phyloP scores from a whole-genome alignment of 2,329 filamentous ascomycete species.

The Pseudocercospora cruenta region DNA sequence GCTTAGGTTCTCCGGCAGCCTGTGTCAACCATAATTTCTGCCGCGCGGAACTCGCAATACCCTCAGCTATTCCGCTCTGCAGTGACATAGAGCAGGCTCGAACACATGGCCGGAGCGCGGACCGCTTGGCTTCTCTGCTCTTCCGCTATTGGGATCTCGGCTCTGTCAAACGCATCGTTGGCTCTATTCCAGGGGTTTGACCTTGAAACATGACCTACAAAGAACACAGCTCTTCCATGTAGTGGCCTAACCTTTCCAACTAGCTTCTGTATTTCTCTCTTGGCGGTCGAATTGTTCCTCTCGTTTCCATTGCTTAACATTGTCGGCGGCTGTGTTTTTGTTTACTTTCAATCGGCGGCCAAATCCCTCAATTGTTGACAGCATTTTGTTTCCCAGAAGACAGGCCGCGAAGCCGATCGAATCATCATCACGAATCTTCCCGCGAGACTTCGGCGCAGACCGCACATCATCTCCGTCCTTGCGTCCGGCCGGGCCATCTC shows the following conservation, averaged over 20 bases:
- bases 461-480: background rate
- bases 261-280: conserved; percentile 20
- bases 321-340: conserved; percentile 26
- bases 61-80: conserved; percentile 21
- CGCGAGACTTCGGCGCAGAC: background rate
- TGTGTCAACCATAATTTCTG: conserved; percentile 22
- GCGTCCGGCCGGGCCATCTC: background rate
- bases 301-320: conserved; percentile 23
- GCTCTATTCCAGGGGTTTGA: conserved; percentile 20
- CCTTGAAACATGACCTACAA: conserved; percentile 28
- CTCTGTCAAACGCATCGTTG: conserved; percentile 27
- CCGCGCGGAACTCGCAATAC: conserved; percentile 24
- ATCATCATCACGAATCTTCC: background rate
- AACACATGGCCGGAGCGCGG: conserved; percentile 25
- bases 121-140: conserved; percentile 15
- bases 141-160: conserved; percentile 24
- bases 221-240: conserved; percentile 19
- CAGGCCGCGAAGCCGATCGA: background rate
- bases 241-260: conserved; percentile 12
- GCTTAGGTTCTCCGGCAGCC: conserved; percentile 14
- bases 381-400: conserved; percentile 7
- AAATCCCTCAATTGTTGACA: conserved; percentile 18
- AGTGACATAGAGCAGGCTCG: conserved; percentile 22
- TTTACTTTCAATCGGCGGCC: conserved; percentile 21
- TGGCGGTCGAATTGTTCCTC: conserved; percentile 27